Evolutionary conservation across 177 flowering plant species (phyloP).

Genomic region (Telopea speciosissima): DNA sequence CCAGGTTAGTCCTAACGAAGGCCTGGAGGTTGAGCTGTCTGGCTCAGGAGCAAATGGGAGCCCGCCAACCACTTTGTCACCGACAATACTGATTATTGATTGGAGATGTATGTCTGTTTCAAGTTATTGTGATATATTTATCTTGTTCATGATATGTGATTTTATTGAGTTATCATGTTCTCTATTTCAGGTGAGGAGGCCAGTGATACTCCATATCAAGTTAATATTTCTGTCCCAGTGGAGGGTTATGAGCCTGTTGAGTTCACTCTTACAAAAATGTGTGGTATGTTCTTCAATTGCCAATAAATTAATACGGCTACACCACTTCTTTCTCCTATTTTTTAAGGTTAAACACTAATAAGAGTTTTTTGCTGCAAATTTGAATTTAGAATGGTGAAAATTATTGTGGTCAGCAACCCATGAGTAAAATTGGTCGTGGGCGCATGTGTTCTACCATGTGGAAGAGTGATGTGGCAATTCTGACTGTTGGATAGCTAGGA

Average conservation of each 20-base stretch:
- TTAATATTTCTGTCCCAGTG: conserved; percentile 71
- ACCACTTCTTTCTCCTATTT: not conserved
- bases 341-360: not conserved
- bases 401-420: no score
- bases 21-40: conserved; percentile 56
- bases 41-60: conserved; percentile 68
- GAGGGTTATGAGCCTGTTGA: conserved; percentile 73
- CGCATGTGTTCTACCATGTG: no score
- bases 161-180: conserved; percentile 12
- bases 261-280: conserved; percentile 71
- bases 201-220: conserved; percentile 61
- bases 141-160: conserved; percentile 2
- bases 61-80: conserved; percentile 87
- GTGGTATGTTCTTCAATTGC: conserved; percentile 47
- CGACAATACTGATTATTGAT: conserved; percentile 52
- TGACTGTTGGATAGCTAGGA: no score
- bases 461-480: no score
- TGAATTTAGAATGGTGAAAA: not conserved
- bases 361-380: not conserved
- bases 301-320: not conserved
- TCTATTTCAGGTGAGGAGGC: conserved; percentile 54
- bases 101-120: conserved; percentile 66
- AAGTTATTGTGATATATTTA: not conserved
- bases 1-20: conserved; percentile 67
- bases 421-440: no score